Evolutionary conservation across 192 early-diverging fungal species (phyloP).

Genomic region (Podochytrium sp.): DNA sequence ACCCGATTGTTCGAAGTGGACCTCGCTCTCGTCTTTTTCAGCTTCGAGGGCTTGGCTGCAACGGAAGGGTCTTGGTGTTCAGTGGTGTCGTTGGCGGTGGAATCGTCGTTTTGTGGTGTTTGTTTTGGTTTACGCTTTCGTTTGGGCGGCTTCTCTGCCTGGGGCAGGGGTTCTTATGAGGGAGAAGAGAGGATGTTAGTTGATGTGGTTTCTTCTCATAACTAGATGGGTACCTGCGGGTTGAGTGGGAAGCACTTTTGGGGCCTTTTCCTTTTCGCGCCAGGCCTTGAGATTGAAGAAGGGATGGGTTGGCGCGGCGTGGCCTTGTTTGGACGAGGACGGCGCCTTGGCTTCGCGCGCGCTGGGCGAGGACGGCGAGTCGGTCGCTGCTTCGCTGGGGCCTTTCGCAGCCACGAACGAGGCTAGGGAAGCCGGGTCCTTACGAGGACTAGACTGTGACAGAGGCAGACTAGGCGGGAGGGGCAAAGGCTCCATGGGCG

Average conservation of each 20-base stretch:
- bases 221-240: not conserved
- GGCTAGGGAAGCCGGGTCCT: not conserved
- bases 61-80: not conserved
- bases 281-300: constrained; percentile 2
- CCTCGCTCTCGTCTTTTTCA: not conserved
- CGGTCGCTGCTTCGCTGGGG: not conserved
- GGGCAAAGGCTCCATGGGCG: not conserved
- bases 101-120: not conserved
- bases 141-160: not conserved
- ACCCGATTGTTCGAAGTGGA: no score
- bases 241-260: not conserved
- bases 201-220: not conserved
- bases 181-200: not conserved
- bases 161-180: not conserved
- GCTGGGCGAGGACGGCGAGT: no score
- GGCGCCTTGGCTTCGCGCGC: no score
- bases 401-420: not conserved
- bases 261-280: not conserved
- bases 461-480: not conserved
- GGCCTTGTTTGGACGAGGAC: no score
- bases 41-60: not conserved
- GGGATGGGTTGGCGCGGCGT: not conserved
- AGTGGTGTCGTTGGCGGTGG: not conserved
- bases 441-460: not conserved
- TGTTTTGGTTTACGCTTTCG: not conserved